Evolutionary conservation across 805 yeast species (phyloP), one percentile per base, ranked within the genome.

Genomic region (Yarrowia yakushimensis): DNA sequence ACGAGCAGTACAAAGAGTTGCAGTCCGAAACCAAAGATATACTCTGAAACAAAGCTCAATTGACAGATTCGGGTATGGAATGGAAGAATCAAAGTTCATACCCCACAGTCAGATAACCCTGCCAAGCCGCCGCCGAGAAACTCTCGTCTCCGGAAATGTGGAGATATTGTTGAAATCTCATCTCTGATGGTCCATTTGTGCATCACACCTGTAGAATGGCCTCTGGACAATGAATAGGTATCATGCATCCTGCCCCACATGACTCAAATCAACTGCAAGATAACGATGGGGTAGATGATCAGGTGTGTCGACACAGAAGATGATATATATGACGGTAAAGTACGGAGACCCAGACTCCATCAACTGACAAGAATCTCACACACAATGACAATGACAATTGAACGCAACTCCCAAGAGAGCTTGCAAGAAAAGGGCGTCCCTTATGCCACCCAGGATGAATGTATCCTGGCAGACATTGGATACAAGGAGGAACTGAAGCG

Each of bases 401-500:
- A 52, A 8, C 59, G 59, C 33, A 52, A 52, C 43, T 36, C 43
- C 17, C 34, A 34, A 17, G 59, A 52, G 17, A 52, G 59, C 59
- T 36, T 52, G 23, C 59, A 52, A 41, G 61, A 55, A 37, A 55
- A 55, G 39, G 61, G 61, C 10, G 36, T 41, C 6, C 48, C 46
- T 6, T 55, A 20, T 17, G 43, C 61, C 10, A 46, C 62, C 20
- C 65, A 68, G 30, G 76, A 73, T 57, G 75, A 73, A 50, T 67
- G 66, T 36, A 63, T 72, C 34, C 69, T 74, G 54, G 70, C 68
- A 63, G 83, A 83, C 65, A 81, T 87, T 62, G 92, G 92, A 9
- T 86, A 87, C 71, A 84, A 84, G 69, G 87, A 85, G 69, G 91
- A 87, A 69, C 74, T 86, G 57, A 77, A 77, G 48, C 80, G 92